A percentile compares a stretch with the other conserved stretches of the same genome.
Evolutionary conservation across 1,284 basidiomycete genomes (phyloP).

Genomic region (Trametes hirsuta): DNA sequence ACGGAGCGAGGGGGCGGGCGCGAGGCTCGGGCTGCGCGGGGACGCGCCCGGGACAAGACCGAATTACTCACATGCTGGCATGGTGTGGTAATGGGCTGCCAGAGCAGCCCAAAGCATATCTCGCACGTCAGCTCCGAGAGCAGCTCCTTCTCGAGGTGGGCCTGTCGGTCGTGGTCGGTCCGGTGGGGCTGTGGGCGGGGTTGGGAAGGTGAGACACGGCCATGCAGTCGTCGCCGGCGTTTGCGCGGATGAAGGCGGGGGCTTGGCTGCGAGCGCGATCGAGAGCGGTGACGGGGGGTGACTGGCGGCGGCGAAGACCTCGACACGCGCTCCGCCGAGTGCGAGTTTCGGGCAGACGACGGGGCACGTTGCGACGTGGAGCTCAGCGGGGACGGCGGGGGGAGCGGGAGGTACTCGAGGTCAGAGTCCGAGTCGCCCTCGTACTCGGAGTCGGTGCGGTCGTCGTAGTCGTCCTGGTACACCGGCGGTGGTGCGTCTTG

Average conservation of each 20-base stretch:
- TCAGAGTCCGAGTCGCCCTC: conserved; percentile 26
- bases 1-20: not conserved
- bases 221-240: conserved; percentile 27
- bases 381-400: conserved; percentile 14
- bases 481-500: conserved; percentile 15
- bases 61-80: conserved; percentile 82
- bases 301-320: not conserved
- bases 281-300: conserved; percentile 9
- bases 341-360: not conserved
- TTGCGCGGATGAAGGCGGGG: conserved; percentile 25
- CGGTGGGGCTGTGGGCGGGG: conserved; percentile 23
- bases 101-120: conserved; percentile 85
- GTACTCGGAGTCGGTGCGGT: conserved; percentile 31
- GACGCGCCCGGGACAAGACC: not conserved
- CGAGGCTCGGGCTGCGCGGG: not conserved
- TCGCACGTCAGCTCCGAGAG: conserved; percentile 82
- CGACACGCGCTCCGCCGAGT: not conserved
- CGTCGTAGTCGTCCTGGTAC: conserved; percentile 25
- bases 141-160: conserved; percentile 71
- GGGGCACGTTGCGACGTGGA: not conserved
- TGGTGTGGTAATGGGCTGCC: conserved; percentile 88
- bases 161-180: conserved; percentile 32
- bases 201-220: conserved; percentile 13
- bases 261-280: conserved; percentile 15
- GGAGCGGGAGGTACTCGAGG: conserved; percentile 24